Evolutionary conservation across 805 yeast genomes (phyloP).

Genomic region (Kregervanrija delftensis): DNA sequence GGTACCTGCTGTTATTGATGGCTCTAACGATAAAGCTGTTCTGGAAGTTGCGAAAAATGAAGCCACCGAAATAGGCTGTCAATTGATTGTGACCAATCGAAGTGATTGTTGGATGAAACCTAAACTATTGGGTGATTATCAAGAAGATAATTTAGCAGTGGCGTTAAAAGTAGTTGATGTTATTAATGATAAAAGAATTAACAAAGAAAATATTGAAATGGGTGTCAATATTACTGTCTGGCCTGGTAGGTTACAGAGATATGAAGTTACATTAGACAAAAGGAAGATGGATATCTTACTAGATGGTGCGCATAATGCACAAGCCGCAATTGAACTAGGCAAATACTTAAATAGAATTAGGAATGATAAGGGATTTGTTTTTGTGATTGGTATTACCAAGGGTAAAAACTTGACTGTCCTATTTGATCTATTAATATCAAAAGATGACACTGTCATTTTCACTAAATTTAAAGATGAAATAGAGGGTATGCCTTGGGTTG

Average conservation of each 20-base stretch:
- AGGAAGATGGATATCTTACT: slow-evolving; percentile 37
- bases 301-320: slow-evolving; percentile 92
- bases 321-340: slow-evolving; percentile 71
- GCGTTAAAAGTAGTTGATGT: slow-evolving; percentile 53
- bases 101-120: slow-evolving; percentile 20
- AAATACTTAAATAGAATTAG: slow-evolving; percentile 36
- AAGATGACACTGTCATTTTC: slow-evolving; percentile 51
- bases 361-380: slow-evolving; percentile 29
- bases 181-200: slow-evolving; percentile 13
- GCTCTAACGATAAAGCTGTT: slow-evolving; percentile 49
- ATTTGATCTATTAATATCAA: slow-evolving; percentile 39
- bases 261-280: slow-evolving; percentile 24
- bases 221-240: slow-evolving; percentile 59
- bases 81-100: slow-evolving; percentile 14
- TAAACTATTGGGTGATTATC: slow-evolving; percentile 71
- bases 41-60: slow-evolving; percentile 35
- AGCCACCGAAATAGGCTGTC: slow-evolving; percentile 30
- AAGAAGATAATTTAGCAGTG: slow-evolving; percentile 58
- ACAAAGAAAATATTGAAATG: slow-evolving; percentile 25
- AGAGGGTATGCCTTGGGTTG: slow-evolving; percentile 93
- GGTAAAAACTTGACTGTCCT: slow-evolving; percentile 58
- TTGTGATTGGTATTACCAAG: slow-evolving; percentile 67
- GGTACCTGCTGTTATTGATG: slow-evolving; percentile 67
- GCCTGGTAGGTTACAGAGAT: slow-evolving; percentile 81
- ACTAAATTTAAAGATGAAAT: slow-evolving; percentile 58